Evolutionary conservation across 2,329 filamentous ascomycete genomes (phyloP).

Genomic region (Fusarium xyrophilum): DNA sequence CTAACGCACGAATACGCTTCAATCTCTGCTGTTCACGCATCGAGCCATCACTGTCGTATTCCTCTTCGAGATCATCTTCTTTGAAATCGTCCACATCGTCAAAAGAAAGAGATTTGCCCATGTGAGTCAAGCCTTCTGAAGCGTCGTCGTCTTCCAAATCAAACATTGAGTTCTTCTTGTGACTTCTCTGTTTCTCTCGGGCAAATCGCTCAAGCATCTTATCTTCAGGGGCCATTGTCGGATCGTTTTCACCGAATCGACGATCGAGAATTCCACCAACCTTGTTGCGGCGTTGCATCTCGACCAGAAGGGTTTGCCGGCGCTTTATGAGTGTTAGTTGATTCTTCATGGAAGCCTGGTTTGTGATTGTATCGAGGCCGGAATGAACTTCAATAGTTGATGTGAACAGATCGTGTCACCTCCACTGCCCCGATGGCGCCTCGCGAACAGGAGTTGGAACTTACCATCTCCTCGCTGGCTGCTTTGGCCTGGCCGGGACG

Average conservation of each 20-base stretch:
- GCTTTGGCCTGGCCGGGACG: constrained; percentile 86
- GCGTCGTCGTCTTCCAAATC: constrained; percentile 82
- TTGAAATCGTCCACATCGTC: constrained; percentile 77
- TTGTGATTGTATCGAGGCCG: not conserved
- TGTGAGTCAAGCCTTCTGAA: constrained; percentile 77
- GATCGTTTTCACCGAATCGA: constrained; percentile 94
- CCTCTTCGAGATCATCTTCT: constrained; percentile 72
- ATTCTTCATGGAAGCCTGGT: not conserved
- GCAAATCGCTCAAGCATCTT: constrained; percentile 91
- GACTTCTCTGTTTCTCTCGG: constrained; percentile 79
- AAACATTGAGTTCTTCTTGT: constrained; percentile 82
- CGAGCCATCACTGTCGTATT: constrained; percentile 64
- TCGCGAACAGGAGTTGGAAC: constrained; percentile 18
- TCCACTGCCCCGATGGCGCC: not conserved
- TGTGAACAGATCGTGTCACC: not conserved
- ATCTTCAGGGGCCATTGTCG: constrained; percentile 91
- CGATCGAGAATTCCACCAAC: constrained; percentile 91
- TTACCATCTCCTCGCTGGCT: constrained; percentile 82
- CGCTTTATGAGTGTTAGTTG: constrained; percentile 57
- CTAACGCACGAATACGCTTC: constrained; percentile 61
- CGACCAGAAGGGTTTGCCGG: constrained; percentile 81
- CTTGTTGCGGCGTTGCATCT: constrained; percentile 89
- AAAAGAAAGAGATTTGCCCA: constrained; percentile 76
- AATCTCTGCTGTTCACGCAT: constrained; percentile 61
- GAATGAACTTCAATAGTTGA: not conserved